Conservation (phyloP, 2,329 filamentous ascomycete species). For the Talaromyces sp. region DNA sequence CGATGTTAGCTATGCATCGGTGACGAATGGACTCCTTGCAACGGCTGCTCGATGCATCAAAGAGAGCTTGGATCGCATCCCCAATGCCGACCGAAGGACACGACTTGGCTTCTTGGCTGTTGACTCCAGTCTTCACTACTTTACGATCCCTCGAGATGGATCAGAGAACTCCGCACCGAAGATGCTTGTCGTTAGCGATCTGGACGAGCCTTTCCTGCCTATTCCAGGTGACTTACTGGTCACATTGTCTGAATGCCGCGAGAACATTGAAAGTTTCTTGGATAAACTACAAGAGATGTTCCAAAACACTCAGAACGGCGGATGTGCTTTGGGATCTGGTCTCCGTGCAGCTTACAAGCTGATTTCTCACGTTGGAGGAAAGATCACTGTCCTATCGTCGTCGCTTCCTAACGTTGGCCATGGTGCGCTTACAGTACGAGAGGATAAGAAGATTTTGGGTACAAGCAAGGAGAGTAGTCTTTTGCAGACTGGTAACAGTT, state of each 20-base stretch:
- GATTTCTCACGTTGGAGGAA: slow-evolving; percentile 88
- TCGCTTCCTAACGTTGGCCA: slow-evolving; percentile 85
- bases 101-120: slow-evolving; percentile 92
- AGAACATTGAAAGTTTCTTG: slow-evolving; percentile 87
- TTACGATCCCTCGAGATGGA: slow-evolving; percentile 83
- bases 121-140: slow-evolving; percentile 92
- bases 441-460: slow-evolving; percentile 92
- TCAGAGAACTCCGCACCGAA: slow-evolving; percentile 78
- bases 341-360: slow-evolving; percentile 91
- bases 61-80: slow-evolving; percentile 92
- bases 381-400: slow-evolving; percentile 86
- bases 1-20: slow-evolving; percentile 85
- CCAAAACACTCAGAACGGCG: slow-evolving; percentile 81
- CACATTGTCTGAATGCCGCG: slow-evolving; percentile 78
- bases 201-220: slow-evolving; percentile 94
- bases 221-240: slow-evolving; percentile 89
- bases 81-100: slow-evolving; percentile 92
- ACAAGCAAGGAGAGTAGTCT: slow-evolving; percentile 86
- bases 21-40: slow-evolving; percentile 84
- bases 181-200: slow-evolving; percentile 90
- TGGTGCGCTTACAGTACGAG: slow-evolving; percentile 85
- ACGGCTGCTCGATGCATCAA: slow-evolving; percentile 90
- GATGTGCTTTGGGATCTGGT: slow-evolving; percentile 92
- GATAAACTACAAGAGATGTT: slow-evolving; percentile 94
- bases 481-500: slow-evolving; percentile 87